Evolutionary conservation across 768 basidiomycete species (phyloP).

Genomic region (Termitomyces sp.): DNA sequence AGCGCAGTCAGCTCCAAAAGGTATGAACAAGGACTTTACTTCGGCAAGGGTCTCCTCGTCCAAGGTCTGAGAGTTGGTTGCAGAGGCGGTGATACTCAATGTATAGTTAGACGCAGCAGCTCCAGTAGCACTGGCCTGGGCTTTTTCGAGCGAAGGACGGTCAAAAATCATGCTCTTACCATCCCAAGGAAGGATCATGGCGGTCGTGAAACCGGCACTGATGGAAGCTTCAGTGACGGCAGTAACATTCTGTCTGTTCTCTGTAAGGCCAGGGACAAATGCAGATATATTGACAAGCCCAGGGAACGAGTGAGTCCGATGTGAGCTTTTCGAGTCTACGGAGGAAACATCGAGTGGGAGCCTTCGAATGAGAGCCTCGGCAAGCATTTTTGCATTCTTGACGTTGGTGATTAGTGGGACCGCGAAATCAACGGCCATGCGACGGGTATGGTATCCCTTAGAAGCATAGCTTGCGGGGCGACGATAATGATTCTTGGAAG

Average conservation of each 20-base stretch:
- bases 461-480: conserved; percentile 96
- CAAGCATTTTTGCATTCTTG: conserved; percentile 95
- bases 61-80: conserved; percentile 54
- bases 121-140: conserved; percentile 56
- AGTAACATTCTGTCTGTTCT: conserved; percentile 53
- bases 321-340: conserved; percentile 92
- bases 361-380: conserved; percentile 87
- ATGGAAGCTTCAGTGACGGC: conserved; percentile 77
- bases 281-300: conserved; percentile 86
- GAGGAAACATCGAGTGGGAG: conserved; percentile 87
- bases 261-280: conserved; percentile 72
- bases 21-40: conserved; percentile 83
- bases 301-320: conserved; percentile 85
- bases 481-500: conserved; percentile 95
- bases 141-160: conserved; percentile 58
- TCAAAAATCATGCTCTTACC: conserved; percentile 60
- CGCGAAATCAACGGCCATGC: conserved; percentile 99
- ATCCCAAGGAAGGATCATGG: conserved; percentile 74
- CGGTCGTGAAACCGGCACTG: conserved; percentile 85
- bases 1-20: conserved; percentile 49
- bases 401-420: conserved; percentile 97
- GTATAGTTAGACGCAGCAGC: conserved; percentile 85
- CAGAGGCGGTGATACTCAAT: conserved; percentile 70
- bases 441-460: conserved; percentile 93
- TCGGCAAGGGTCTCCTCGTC: conserved; percentile 77